Evolutionary conservation across 192 early-diverging fungal genomes (phyloP).

Genomic region (Linnemannia schmuckeri): DNA sequence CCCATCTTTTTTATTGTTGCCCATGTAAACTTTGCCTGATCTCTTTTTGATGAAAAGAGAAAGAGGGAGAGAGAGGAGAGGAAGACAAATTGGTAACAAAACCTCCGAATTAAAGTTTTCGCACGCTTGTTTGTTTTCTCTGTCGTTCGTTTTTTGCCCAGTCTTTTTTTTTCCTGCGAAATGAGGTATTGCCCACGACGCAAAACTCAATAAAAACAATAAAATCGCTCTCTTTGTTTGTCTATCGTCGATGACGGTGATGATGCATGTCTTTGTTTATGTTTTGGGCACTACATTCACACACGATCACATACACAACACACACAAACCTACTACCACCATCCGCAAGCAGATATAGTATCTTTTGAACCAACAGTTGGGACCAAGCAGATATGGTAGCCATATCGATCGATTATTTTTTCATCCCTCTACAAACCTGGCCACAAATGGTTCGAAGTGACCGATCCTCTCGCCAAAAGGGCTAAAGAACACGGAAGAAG

Average conservation of each 20-base stretch:
- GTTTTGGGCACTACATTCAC: neutral
- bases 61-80: no score
- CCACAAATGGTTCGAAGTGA: neutral
- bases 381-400: neutral
- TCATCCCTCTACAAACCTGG: neutral
- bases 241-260: neutral
- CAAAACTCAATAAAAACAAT: no score
- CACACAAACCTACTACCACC: neutral
- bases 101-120: conserved; percentile 5
- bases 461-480: conserved; percentile 17
- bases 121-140: neutral
- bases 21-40: no score
- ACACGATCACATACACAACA: neutral
- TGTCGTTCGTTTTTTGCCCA: neutral
- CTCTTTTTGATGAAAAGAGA: no score
- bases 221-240: no score
- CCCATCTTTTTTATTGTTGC: neutral
- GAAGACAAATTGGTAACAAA: neutral
- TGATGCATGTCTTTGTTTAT: neutral
- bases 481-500: conserved; percentile 9
- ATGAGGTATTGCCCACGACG: no score
- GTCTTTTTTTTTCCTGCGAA: no score
- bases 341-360: neutral
- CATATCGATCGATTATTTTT: neutral
- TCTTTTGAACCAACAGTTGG: neutral